Evolutionary conservation across 352 stramenopile genomes (phyloP).

Genomic region (Phytophthora pluvialis): DNA sequence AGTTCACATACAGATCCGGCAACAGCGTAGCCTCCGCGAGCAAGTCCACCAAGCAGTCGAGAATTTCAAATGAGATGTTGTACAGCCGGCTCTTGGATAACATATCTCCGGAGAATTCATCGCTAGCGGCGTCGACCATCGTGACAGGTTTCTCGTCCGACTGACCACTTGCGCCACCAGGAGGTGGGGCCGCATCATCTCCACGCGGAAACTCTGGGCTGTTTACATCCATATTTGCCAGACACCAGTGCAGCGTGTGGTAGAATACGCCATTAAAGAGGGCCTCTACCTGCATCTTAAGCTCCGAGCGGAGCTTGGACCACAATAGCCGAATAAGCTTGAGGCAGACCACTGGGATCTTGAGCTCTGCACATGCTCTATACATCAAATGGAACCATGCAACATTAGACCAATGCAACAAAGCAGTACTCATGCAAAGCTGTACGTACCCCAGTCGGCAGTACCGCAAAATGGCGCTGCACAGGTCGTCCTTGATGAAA

Average conservation of each 20-base stretch:
- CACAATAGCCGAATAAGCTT: constrained; percentile 76
- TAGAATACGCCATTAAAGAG: constrained; percentile 76
- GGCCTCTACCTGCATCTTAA: constrained; percentile 87
- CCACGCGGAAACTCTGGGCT: constrained; percentile 64
- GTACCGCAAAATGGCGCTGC: constrained; percentile 74
- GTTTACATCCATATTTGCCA: constrained; percentile 68
- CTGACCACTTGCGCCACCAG: constrained; percentile 3
- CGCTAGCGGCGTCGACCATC: constrained; percentile 54
- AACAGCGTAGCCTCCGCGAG: constrained; percentile 95
- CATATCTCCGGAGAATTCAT: constrained; percentile 73
- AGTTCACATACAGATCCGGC: constrained; percentile 98
- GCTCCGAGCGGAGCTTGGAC: constrained; percentile 66
- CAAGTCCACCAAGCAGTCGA: constrained; percentile 96
- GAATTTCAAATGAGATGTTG: constrained; percentile 73
- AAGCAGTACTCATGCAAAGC: background rate
- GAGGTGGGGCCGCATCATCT: constrained; percentile 24
- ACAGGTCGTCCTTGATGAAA: constrained; percentile 88
- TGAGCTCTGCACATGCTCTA: constrained; percentile 59
- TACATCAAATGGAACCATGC: background rate
- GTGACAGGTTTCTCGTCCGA: constrained; percentile 21
- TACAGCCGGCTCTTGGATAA: constrained; percentile 61
- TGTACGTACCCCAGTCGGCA: constrained; percentile 64
- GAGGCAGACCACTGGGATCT: constrained; percentile 66
- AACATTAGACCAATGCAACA: constrained; percentile 8
- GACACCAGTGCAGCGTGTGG: constrained; percentile 72